Evolutionary conservation across 2,329 filamentous ascomycete species (phyloP).

Genomic region (Pseudogymnoascus sp.): DNA sequence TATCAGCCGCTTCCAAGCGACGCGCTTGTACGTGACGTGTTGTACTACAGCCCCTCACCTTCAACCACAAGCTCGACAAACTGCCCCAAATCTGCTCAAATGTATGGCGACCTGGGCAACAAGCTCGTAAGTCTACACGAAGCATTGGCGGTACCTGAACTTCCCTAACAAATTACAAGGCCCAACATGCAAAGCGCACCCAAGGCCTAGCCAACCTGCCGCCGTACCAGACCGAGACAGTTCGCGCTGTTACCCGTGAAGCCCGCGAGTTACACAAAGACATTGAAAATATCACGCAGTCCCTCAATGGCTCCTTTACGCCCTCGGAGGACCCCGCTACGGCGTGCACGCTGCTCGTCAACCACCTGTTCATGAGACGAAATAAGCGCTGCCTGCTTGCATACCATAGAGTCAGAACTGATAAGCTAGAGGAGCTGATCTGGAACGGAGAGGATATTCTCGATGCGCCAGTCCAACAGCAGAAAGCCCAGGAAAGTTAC

Average conservation of each 20-base stretch:
- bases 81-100: slow-evolving; percentile 28
- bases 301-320: slow-evolving; percentile 79
- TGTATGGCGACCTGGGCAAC: slow-evolving; percentile 65
- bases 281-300: slow-evolving; percentile 68
- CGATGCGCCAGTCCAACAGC: slow-evolving; percentile 55
- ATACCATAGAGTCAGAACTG: slow-evolving; percentile 82
- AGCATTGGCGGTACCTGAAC: neutral
- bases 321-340: slow-evolving; percentile 75
- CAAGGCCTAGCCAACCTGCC: slow-evolving; percentile 80
- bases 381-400: slow-evolving; percentile 94
- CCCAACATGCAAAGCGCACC: slow-evolving; percentile 91
- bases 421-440: slow-evolving; percentile 87
- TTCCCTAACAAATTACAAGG: slow-evolving; percentile 42
- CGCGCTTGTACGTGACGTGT: slow-evolving; percentile 9
- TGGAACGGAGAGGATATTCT: slow-evolving; percentile 84
- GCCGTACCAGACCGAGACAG: slow-evolving; percentile 84
- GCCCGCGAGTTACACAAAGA: slow-evolving; percentile 89
- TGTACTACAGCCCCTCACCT: neutral
- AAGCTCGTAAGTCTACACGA: slow-evolving; percentile 47
- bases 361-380: slow-evolving; percentile 88
- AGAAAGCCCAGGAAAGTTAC: slow-evolving; percentile 32
- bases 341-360: slow-evolving; percentile 82
- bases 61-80: neutral
- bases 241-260: slow-evolving; percentile 80
- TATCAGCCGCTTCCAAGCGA: neutral